Base-by-base conservation (phyloP, 371 early-diverging fungal species). In the Mortierella sp. region DNA sequence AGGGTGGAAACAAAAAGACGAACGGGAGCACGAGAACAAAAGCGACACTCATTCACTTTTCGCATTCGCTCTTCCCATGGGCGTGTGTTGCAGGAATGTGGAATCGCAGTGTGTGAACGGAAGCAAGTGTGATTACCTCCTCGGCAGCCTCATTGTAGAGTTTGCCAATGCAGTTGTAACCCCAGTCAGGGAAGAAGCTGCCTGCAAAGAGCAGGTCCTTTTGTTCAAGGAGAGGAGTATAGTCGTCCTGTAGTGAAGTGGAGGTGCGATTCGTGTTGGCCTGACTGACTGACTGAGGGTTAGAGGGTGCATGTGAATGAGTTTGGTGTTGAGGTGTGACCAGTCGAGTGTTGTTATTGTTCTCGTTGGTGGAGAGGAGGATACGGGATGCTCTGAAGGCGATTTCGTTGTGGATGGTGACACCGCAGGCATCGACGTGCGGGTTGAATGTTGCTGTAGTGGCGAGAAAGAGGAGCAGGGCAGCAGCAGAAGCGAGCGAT, bases 121-220 rank as follows among this genome's bases (percentile, higher is more conserved):
- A 49, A 49, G 10, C 5, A 12, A 60, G 3, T n/a, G 16, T n/a
- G 16, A 70, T 60, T 73, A 81, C 81, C 76, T 74, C 77, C 43
- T 81, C 78, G 4, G 75, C 80, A 5, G 77, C 81, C n/a, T 85
- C 72, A 41, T 85, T 85, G 76, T 78, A 85, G 32, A 85, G 46
- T 51, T 83, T 81, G 43, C 87, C 87, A 41, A 90, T 81, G 80
- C 91, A 91, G 18, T 87, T 89, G 81, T 90, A 92, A 55, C 93
- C 95, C 96, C 96, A 97, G 87, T 97, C 97, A 6, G 97, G 97
- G 82, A 97, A 97, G 79, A 94, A 95, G 24, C 95, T 93, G 3
- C 97, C 97, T 0, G 97, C 94, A 79, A 96, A 95, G 12, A 94
- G 79, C 54, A 89, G 90, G 72, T 89, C 89, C 1, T 91, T 86